Conservation (phyloP, 805 yeast genomes). For the Myxozyma monticola region DNA sequence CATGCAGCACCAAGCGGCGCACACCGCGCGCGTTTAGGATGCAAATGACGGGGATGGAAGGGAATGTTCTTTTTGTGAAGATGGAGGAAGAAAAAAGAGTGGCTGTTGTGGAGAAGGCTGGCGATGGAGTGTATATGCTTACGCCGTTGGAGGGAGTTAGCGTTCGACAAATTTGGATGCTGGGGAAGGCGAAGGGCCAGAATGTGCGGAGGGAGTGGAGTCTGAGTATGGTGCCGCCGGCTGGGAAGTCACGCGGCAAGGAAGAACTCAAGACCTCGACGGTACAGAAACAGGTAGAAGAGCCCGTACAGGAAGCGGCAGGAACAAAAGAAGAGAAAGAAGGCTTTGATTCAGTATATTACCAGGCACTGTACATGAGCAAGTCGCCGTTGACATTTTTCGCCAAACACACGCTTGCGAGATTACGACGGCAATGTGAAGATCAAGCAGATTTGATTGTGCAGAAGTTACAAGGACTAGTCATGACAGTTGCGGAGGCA, state of each 20-base stretch:
- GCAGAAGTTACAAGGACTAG: conserved; percentile 28
- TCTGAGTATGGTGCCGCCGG: too few relatives aligned
- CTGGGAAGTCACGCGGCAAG: too few relatives aligned
- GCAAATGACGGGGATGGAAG: too few relatives aligned
- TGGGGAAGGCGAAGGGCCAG: too few relatives aligned
- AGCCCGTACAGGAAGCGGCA: neutral
- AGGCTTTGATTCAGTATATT: conserved; percentile 26
- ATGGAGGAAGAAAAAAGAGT: conserved; percentile 24
- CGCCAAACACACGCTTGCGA: conserved; percentile 41
- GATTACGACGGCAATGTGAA: conserved; percentile 32
- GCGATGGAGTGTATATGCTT: conserved; percentile 9
- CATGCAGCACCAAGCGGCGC: too few relatives aligned
- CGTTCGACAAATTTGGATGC: too few relatives aligned
- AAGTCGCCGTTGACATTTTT: conserved; percentile 40
- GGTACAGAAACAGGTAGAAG: too few relatives aligned
- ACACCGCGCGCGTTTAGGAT: too few relatives aligned
- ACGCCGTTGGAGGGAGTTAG: conserved; percentile 20
- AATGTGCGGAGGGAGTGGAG: too few relatives aligned
- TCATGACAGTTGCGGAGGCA: conserved; percentile 32
- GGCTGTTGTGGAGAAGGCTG: conserved; percentile 17
- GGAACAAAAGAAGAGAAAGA: too few relatives aligned
- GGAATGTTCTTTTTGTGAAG: conserved; percentile 21
- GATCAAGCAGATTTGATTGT: neutral
- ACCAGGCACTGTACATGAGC: conserved; percentile 28
- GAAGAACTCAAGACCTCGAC: too few relatives aligned